A percentile compares a stretch with the other conserved stretches of the same genome.
These are phyloP conservation scores for Suhomyces coccinellae DNA, from an alignment of 1,139 yeast genomes.

Conservation along the genomic window DNA sequence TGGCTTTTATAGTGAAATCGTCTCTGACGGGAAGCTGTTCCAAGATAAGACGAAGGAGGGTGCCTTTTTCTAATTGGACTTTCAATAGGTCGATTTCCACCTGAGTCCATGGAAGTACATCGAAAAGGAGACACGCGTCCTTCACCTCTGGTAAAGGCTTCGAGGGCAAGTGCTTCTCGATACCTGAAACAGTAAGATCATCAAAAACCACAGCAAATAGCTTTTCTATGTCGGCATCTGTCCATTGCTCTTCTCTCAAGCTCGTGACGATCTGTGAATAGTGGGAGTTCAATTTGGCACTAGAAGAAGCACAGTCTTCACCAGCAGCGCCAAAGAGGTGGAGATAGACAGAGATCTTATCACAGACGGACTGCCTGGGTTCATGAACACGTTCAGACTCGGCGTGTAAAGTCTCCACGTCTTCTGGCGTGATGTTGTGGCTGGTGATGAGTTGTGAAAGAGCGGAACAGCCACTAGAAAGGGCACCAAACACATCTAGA, in stretches of 20 bases:
- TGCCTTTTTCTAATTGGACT: neutral
- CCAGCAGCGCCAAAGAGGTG: neutral
- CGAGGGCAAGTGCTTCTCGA: neutral
- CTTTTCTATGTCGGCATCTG: conserved; percentile 1
- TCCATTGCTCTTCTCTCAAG: neutral
- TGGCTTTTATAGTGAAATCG: neutral
- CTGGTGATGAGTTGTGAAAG: neutral
- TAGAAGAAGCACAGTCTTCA: neutral
- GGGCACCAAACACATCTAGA: neutral
- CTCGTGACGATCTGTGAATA: neutral
- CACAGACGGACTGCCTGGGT: neutral
- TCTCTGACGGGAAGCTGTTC: conserved; percentile 5
- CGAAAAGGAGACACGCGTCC: neutral
- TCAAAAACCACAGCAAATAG: neutral
- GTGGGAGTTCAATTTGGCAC: neutral
- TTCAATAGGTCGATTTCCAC: conserved; percentile 8
- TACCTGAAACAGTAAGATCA: conserved; percentile 2
- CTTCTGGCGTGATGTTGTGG: neutral
- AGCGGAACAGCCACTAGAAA: neutral
- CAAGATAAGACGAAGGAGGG: neutral
- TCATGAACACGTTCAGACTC: too few species aligned
- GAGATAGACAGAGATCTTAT: neutral
- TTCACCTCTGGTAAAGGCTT: neutral
- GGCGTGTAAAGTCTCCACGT: neutral
- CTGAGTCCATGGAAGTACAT: conserved; percentile 10